Evolutionary conservation across 2,329 filamentous ascomycete genomes (phyloP).

Genomic region (Microdochium paspali): DNA sequence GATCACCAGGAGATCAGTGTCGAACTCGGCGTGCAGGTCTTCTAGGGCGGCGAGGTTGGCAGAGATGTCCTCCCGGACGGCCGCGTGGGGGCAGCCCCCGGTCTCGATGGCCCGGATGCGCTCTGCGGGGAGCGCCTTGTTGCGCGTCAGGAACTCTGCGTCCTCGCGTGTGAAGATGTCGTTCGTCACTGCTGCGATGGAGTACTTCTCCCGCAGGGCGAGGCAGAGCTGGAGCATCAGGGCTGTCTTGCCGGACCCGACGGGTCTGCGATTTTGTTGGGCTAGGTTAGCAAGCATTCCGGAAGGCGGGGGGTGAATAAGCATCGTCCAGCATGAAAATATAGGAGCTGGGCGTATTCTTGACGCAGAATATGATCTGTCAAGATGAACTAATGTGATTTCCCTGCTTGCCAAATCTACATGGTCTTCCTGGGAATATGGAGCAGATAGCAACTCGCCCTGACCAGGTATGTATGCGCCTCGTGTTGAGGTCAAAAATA

Average conservation of each 20-base stretch:
- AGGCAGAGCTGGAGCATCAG: slow-evolving; percentile 91
- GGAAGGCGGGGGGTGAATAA: no score
- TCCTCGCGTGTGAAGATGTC: slow-evolving; percentile 99
- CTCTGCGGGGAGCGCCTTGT: slow-evolving; percentile 70
- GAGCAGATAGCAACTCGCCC: no score
- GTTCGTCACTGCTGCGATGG: slow-evolving; percentile 92
- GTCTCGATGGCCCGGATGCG: slow-evolving; percentile 96
- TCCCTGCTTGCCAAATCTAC: no score
- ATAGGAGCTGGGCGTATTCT: no score
- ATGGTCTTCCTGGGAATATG: no score
- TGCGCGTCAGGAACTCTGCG: slow-evolving; percentile 87
- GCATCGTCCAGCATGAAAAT: no score
- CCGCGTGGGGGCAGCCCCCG: slow-evolving; percentile 92
- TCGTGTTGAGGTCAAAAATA: no score
- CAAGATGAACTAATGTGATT: no score
- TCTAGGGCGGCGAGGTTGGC: slow-evolving; percentile 90
- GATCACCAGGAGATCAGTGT: slow-evolving; percentile 79
- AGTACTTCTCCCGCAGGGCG: slow-evolving; percentile 70
- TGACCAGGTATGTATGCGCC: no score
- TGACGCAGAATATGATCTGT: no score
- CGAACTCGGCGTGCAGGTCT: slow-evolving; percentile 73
- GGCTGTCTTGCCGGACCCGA: slow-evolving; percentile 94
- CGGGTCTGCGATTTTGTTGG: slow-evolving; percentile 56
- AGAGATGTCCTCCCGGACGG: slow-evolving; percentile 92
- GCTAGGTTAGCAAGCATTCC: not conserved